These are phyloP conservation scores for Chondrus crispus DNA, from an alignment of 23 red algal genomes.

Conservation along the genomic window DNA sequence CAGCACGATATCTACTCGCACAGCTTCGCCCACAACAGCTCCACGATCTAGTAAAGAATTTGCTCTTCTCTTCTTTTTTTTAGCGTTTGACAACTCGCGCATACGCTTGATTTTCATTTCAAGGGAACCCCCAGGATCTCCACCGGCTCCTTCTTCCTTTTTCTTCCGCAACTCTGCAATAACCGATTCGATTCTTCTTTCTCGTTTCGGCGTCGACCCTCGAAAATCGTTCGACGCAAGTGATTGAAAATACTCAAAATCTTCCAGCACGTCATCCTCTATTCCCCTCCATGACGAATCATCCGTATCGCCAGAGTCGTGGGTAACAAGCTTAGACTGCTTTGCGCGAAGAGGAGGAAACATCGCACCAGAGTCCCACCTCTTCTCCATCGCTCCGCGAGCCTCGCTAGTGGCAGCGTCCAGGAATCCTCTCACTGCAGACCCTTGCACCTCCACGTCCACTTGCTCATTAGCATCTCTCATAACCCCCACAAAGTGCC, in stretches of 20 bases:
- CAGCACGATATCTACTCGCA: conserved; percentile 2
- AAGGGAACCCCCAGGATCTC: conserved; percentile 51
- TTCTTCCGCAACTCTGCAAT: conserved; percentile 51
- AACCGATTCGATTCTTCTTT: conserved; percentile 39
- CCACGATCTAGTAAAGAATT: conserved; percentile 52
- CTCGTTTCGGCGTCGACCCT: neutral
- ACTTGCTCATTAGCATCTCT: neutral
- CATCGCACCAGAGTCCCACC: conserved; percentile 43
- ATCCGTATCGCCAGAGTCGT: conserved; percentile 15
- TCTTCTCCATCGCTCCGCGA: neutral
- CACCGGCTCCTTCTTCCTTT: conserved; percentile 12
- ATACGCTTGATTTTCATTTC: conserved; percentile 64
- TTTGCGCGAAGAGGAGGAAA: conserved; percentile 30
- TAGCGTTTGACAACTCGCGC: conserved; percentile 10
- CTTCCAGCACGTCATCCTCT: conserved; percentile 62
- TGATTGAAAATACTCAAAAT: conserved; percentile 22
- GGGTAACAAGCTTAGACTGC: conserved; percentile 17
- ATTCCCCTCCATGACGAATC: conserved; percentile 18
- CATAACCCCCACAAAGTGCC: conserved; percentile 24
- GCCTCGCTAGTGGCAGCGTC: conserved; percentile 23
- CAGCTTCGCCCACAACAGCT: conserved; percentile 43
- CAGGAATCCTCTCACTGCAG: conserved; percentile 44
- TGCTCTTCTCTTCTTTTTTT: conserved; percentile 1
- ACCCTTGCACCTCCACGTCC: conserved; percentile 28
- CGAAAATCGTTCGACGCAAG: neutral